These are phyloP conservation scores for Carex littledalei DNA, from an alignment of 176 grass and related monocot species.

Conservation along the genomic window DNA sequence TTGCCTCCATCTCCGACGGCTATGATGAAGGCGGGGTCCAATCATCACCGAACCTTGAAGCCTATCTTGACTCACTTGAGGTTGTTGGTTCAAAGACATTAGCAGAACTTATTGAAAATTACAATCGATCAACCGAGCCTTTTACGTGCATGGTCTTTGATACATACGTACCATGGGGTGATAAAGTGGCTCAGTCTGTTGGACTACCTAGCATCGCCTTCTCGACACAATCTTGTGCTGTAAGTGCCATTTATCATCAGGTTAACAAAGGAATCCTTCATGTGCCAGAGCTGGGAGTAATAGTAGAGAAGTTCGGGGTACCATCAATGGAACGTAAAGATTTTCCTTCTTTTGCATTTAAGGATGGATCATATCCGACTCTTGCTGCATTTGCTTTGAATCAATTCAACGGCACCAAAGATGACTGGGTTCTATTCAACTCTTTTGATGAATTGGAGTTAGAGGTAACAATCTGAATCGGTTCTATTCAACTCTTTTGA, in stretches of 20 bases:
- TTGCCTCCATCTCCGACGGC: slow-evolving; percentile 21
- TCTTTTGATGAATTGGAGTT: slow-evolving; percentile 22
- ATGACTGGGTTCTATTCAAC: slow-evolving; percentile 20
- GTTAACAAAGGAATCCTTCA: slow-evolving; percentile 5
- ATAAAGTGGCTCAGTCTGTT: not conserved
- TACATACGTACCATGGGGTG: slow-evolving; percentile 17
- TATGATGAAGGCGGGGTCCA: slow-evolving; percentile 17
- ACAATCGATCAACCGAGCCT: not conserved
- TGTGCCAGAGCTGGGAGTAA: not conserved
- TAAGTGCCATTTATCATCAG: slow-evolving; percentile 24
- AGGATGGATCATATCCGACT: slow-evolving; percentile 22
- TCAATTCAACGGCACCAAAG: slow-evolving; percentile 8
- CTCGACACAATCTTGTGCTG: slow-evolving; percentile 21
- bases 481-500: slow-evolving; percentile 19
- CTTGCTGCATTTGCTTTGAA: slow-evolving; percentile 13
- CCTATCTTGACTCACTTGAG: slow-evolving; percentile 17
- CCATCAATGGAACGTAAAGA: slow-evolving; percentile 12
- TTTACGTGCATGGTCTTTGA: slow-evolving; percentile 30
- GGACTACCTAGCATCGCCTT: slow-evolving; percentile 21
- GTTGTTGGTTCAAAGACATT: slow-evolving; percentile 17
- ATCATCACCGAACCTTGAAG: slow-evolving; percentile 29
- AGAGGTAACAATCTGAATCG: not conserved
- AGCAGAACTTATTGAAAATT: slow-evolving; percentile 6
- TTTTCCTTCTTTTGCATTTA: slow-evolving; percentile 19
- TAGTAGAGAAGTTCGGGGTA: not conserved